Percentiles rank a stretch among this genome's conserved stretches.
phyloP scores from a whole-genome alignment of 202 grass and related monocot genomes.

The Setaria viridis region DNA sequence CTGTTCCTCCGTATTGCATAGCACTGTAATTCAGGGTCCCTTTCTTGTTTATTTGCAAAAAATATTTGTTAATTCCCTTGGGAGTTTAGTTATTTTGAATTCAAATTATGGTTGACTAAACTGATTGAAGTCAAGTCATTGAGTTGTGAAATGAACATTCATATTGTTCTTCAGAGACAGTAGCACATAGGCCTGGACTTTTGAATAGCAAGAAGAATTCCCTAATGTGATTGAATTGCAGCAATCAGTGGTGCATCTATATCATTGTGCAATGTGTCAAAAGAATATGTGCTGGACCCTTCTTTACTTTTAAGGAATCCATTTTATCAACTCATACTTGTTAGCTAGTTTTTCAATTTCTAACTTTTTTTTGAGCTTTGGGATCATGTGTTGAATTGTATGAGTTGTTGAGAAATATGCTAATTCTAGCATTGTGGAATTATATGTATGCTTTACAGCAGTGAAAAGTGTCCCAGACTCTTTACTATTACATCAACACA shows the following conservation, averaged over 20 bases:
- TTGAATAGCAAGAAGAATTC: not conserved
- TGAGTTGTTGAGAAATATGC: not conserved
- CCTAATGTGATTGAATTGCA: not conserved
- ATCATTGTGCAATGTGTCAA: not conserved
- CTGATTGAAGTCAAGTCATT: not conserved
- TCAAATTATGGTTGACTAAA: not conserved
- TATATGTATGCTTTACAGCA: not conserved
- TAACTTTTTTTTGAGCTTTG: not conserved
- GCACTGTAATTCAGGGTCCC: not conserved
- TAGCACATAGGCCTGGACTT: not conserved
- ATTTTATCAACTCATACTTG: not conserved
- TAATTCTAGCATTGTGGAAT: conserved; percentile 7
- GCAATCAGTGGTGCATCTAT: not conserved
- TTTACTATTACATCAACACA: not conserved
- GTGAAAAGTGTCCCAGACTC: not conserved
- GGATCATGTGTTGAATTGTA: not conserved
- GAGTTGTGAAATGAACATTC: not conserved
- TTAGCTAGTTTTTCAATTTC: not conserved
- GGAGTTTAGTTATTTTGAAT: not conserved
- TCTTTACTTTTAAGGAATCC: not conserved
- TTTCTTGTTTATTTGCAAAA: not conserved
- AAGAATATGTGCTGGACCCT: not conserved
- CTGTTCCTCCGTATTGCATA: conserved; percentile 8
- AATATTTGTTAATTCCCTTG: not conserved
- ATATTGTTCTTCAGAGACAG: not conserved